Percentiles rank a stretch among this genome's conserved stretches.
Conservation (phyloP, 805 yeast genomes). For the Lipomyces starkeyi region DNA sequence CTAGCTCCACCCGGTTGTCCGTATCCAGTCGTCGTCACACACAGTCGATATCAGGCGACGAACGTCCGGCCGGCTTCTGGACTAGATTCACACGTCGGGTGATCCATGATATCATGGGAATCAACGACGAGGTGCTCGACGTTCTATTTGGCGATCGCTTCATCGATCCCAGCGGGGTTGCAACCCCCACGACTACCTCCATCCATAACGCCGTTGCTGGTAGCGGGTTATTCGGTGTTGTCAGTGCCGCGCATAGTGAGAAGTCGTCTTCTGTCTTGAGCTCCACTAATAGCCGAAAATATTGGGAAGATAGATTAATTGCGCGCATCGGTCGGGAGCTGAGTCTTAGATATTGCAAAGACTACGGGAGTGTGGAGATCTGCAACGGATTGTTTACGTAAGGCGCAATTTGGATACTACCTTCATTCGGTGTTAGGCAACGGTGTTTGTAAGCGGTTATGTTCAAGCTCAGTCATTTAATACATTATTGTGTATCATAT, state of each 20-base stretch:
- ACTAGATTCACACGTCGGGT: constrained; percentile 37
- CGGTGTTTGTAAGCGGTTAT: neutral
- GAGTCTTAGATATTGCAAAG: constrained; percentile 22
- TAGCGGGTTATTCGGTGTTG: neutral
- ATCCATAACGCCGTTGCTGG: neutral
- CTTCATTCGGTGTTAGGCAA: neutral
- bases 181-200: neutral
- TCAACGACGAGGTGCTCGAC: constrained; percentile 48
- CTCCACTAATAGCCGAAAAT: constrained; percentile 19
- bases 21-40: neutral
- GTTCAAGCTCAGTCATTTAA: neutral
- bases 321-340: constrained; percentile 34
- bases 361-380: constrained; percentile 33
- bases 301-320: constrained; percentile 34
- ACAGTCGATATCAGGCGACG: neutral
- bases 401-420: constrained; percentile 1
- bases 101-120: constrained; percentile 44
- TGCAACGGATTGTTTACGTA: constrained; percentile 29
- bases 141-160: constrained; percentile 45
- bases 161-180: constrained; percentile 23
- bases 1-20: constrained; percentile 5
- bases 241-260: constrained; percentile 8
- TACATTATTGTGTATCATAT: neutral
- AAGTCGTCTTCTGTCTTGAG: constrained; percentile 27
- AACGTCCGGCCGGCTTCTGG: constrained; percentile 28